phyloP scores from a whole-genome alignment of 2,329 filamentous ascomycete species.

The Acarospora socialis region DNA sequence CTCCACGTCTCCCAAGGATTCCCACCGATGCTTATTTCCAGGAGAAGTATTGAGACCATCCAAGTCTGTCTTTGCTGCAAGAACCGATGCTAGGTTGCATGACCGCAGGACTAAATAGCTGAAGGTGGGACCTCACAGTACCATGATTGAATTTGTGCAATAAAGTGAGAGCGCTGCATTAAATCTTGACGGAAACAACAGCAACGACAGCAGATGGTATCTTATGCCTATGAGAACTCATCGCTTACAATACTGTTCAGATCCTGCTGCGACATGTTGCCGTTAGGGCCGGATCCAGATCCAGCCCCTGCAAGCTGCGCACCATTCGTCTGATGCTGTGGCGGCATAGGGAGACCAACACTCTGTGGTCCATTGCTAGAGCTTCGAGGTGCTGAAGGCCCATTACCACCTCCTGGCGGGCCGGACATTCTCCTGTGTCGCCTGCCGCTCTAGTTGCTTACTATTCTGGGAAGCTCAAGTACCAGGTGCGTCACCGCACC shows the following conservation, averaged over 20 bases:
- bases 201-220: conserved; percentile 4
- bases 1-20: too few relatives aligned
- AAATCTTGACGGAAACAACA: not conserved
- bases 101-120: not conserved
- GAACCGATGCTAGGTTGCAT: too few relatives aligned
- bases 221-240: conserved; percentile 14
- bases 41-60: too few relatives aligned
- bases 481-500: too few relatives aligned
- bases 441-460: too few relatives aligned
- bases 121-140: not conserved
- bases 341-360: conserved; percentile 31
- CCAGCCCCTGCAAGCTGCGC: conserved; percentile 33
- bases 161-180: not conserved
- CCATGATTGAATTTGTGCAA: not conserved
- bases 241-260: conserved; percentile 86
- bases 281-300: conserved; percentile 20
- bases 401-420: too few relatives aligned
- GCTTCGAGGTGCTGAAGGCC: conserved; percentile 34
- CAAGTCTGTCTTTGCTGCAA: too few relatives aligned
- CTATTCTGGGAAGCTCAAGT: too few relatives aligned
- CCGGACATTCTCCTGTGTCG: too few relatives aligned
- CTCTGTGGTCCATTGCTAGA: conserved; percentile 33
- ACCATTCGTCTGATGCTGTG: conserved; percentile 33
- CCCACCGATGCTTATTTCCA: too few relatives aligned
- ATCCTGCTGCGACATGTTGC: conserved; percentile 65